Conservation (phyloP, 768 basidiomycete genomes). For the Baorangia bicolor region DNA sequence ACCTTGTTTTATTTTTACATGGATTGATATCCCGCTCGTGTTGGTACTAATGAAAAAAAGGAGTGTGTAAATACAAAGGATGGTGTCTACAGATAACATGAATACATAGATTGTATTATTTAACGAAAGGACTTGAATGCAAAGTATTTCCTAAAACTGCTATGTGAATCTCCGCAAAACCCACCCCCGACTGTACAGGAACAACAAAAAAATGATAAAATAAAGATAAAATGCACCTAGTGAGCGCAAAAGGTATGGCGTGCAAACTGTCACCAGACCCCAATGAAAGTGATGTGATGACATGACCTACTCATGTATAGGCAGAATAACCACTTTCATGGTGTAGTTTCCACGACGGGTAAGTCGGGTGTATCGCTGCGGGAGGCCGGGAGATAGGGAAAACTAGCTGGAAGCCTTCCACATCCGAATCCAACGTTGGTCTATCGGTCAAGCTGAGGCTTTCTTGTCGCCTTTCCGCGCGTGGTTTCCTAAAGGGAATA, state of each 20-base stretch:
- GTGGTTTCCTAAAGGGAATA: not conserved
- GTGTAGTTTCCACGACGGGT: not conserved
- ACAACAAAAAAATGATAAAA: not conserved
- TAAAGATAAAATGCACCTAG: not conserved
- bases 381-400: not conserved
- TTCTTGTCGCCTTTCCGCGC: not conserved
- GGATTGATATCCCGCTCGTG: too few species aligned
- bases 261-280: not conserved
- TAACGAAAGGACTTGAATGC: too few species aligned
- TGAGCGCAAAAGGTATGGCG: not conserved
- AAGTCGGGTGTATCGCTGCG: not conserved
- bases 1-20: too few species aligned
- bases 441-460: not conserved
- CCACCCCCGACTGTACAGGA: not conserved
- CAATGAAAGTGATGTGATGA: not conserved
- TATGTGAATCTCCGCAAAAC: too few species aligned
- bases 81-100: too few species aligned
- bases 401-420: not conserved
- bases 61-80: too few species aligned
- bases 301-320: not conserved
- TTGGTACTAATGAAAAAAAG: too few species aligned
- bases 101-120: too few species aligned
- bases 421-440: not conserved
- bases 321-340: not conserved
- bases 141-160: not conserved